Conservation (phyloP, 2,329 filamentous ascomycete genomes). For the Triangularia setosa region DNA sequence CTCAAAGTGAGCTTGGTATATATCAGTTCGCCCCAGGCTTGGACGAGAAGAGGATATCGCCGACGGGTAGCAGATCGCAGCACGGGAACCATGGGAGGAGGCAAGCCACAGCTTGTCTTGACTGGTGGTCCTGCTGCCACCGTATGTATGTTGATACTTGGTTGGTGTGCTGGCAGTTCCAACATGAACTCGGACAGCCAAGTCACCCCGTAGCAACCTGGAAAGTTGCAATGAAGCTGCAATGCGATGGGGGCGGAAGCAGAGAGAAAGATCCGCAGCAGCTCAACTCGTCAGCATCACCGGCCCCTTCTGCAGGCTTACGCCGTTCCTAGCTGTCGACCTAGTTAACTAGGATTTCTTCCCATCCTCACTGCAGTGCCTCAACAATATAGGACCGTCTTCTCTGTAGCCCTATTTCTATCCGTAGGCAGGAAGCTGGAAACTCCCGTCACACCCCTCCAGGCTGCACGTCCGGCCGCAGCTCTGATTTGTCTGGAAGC, state of each 20-base stretch:
- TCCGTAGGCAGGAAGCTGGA: not conserved
- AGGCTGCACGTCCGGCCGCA: not conserved
- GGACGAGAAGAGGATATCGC: not conserved
- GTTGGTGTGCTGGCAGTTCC: not conserved
- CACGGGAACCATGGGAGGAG: not conserved
- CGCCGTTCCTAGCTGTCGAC: not conserved
- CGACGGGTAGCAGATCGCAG: not conserved
- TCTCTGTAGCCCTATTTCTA: too few species aligned
- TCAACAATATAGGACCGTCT: not conserved
- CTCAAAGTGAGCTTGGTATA: not conserved
- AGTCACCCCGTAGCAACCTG: not conserved
- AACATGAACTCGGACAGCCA: not conserved
- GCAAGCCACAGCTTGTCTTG: not conserved
- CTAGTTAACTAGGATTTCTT: not conserved
- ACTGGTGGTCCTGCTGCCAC: not conserved
- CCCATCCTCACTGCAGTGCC: not conserved
- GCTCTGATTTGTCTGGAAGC: not conserved
- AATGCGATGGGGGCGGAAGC: not conserved
- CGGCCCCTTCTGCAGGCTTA: not conserved
- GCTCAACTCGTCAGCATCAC: not conserved
- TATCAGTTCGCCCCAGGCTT: not conserved
- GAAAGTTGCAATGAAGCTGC: not conserved
- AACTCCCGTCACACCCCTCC: not conserved
- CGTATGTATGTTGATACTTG: not conserved
- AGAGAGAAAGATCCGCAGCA: not conserved